Conservation (phyloP, 768 basidiomycete species). For the Termitomyces sp. region DNA sequence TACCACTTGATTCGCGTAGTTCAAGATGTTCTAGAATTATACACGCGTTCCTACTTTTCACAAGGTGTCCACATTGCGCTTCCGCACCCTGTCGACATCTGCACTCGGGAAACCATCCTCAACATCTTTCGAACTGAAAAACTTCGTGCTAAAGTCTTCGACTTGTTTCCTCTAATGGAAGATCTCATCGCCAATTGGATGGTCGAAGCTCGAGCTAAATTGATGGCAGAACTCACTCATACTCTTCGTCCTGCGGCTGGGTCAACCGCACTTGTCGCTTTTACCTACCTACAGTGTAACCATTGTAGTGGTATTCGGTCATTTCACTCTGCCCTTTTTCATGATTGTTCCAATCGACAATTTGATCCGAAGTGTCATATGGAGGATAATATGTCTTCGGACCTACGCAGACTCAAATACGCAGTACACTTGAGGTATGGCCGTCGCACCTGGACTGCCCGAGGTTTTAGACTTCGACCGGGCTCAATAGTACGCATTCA, state of each 20-base stretch:
- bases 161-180: neutral
- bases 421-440: neutral
- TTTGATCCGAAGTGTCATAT: neutral
- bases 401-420: neutral
- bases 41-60: neutral
- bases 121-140: neutral
- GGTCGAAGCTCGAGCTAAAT: neutral
- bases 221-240: neutral
- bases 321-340: neutral
- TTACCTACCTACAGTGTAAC: neutral
- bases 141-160: neutral
- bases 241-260: neutral
- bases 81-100: constrained; percentile 1
- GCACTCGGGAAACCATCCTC: neutral
- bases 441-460: neutral
- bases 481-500: constrained; percentile 1
- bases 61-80: neutral
- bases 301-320: neutral
- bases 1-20: neutral
- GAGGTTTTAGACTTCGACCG: neutral
- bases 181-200: neutral
- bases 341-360: neutral
- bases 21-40: neutral
- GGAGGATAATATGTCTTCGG: neutral
- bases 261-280: neutral